A percentile compares a stretch with the other conserved stretches of the same genome.
phyloP scores from a whole-genome alignment of 2,329 filamentous ascomycete genomes.

The Whalleya microplaca region DNA sequence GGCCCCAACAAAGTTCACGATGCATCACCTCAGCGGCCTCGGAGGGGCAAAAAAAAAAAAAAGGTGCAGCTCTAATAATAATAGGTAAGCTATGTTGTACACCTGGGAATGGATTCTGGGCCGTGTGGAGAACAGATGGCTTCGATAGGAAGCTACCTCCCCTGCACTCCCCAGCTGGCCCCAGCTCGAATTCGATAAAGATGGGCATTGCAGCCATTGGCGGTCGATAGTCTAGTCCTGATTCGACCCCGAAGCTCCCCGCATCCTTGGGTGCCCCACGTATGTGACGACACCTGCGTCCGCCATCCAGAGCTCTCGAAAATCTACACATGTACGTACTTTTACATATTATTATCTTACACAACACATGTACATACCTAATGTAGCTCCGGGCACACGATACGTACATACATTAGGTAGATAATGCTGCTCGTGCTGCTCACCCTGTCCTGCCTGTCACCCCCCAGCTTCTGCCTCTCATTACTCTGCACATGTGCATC shows the following conservation, averaged over 20 bases:
- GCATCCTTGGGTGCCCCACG: not conserved
- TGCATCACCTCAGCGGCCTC: not conserved
- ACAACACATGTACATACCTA: no score
- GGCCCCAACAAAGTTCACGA: not conserved
- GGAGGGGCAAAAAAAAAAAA: not conserved
- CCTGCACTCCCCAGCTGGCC: not conserved
- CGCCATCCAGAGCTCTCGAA: not conserved
- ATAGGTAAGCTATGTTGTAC: not conserved
- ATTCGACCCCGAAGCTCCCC: not conserved
- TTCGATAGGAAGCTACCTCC: not conserved
- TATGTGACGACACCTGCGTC: constrained; percentile 1
- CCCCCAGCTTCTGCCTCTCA: not conserved
- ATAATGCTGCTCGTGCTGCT: no score
- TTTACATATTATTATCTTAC: no score
- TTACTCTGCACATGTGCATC: not conserved
- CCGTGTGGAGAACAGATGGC: not conserved
- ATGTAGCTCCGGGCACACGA: no score
- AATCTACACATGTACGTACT: no score
- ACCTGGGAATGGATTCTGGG: not conserved
- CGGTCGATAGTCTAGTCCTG: not conserved
- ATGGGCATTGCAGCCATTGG: not conserved
- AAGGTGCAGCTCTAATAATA: no score
- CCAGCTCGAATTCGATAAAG: not conserved
- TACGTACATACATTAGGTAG: not conserved
- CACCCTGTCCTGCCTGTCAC: no score